Conservation (phyloP, 176 grass and related monocot species). For the Metroxylon sagu region DNA sequence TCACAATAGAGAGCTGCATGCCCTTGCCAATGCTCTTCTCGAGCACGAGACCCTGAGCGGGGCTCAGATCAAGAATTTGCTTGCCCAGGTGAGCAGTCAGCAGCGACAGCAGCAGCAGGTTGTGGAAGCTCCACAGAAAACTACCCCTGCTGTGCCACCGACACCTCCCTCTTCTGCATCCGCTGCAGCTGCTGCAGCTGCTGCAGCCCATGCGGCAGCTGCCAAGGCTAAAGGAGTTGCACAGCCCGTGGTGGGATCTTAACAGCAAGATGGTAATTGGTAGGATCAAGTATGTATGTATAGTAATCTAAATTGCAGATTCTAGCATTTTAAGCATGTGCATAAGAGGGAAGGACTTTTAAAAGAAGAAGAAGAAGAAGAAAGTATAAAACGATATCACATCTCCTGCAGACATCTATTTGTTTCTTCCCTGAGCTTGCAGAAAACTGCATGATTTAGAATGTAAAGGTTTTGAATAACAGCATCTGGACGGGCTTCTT, state of each 20-base stretch:
- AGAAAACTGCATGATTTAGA: too few species aligned
- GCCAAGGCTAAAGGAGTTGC: conserved; percentile 67
- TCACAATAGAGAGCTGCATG: conserved; percentile 70
- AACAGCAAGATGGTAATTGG: conserved; percentile 7
- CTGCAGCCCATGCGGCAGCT: conserved; percentile 47
- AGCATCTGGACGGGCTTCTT: too few species aligned
- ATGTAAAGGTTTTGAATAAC: too few species aligned
- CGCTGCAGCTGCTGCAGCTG: conserved; percentile 25
- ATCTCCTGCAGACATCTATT: too few species aligned
- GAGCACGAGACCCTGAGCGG: conserved; percentile 68
- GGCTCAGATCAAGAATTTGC: conserved; percentile 63
- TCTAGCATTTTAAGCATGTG: too few species aligned
- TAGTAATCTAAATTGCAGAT: too few species aligned
- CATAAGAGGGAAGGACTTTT: too few species aligned
- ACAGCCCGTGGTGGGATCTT: conserved; percentile 48
- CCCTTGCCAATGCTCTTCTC: conserved; percentile 62
- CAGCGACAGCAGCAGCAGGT: conserved; percentile 30
- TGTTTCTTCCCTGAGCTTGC: too few species aligned
- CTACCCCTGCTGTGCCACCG: conserved; percentile 11
- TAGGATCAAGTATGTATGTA: too few species aligned
- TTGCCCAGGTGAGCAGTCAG: conserved; percentile 39
- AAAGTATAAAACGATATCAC: too few species aligned
- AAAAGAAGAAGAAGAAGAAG: too few species aligned
- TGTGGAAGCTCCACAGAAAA: conserved; percentile 23
- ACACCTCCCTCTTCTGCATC: conserved; percentile 17